Percentiles rank a stretch among this genome's conserved stretches.
Evolutionary conservation across 768 basidiomycete species (phyloP).

Genomic region (Lactarius quietus): DNA sequence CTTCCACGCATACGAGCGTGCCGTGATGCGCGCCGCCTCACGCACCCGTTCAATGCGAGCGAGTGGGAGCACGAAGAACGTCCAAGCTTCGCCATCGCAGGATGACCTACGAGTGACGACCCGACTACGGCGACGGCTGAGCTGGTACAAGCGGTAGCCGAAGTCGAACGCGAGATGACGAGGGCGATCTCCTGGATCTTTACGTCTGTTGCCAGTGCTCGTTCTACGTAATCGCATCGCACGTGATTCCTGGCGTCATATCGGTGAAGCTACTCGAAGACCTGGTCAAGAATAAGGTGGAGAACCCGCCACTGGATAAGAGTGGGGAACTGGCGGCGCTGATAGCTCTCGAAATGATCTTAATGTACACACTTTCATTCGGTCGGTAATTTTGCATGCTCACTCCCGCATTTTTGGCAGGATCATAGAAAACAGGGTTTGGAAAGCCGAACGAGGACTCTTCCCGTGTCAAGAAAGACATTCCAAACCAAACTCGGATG

Average conservation of each 20-base stretch:
- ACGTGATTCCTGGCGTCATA: constrained; percentile 70
- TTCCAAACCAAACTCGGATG: constrained; percentile 69
- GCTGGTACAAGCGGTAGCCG: constrained; percentile 25
- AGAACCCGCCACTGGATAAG: constrained; percentile 55
- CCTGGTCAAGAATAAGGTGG: constrained; percentile 56
- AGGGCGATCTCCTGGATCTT: constrained; percentile 63
- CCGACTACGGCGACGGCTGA: constrained; percentile 7
- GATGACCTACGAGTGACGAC: constrained; percentile 33
- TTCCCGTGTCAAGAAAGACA: constrained; percentile 49
- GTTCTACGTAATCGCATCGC: constrained; percentile 65
- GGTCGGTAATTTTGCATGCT: neutral
- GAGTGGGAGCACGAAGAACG: constrained; percentile 55
- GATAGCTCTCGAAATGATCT: constrained; percentile 59
- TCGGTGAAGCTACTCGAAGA: constrained; percentile 59
- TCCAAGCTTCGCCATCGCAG: constrained; percentile 55
- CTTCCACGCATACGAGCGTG: constrained; percentile 70
- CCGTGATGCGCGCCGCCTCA: constrained; percentile 68
- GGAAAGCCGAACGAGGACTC: constrained; percentile 58
- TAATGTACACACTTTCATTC: constrained; percentile 47
- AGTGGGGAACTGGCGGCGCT: constrained; percentile 52
- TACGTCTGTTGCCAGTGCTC: constrained; percentile 86
- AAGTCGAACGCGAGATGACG: constrained; percentile 37
- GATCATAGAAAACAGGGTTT: constrained; percentile 70
- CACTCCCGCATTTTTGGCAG: constrained; percentile 37
- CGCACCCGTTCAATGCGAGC: constrained; percentile 52